Conservation (phyloP, 1,284 basidiomycete genomes). For the Schizophyllum commune region DNA sequence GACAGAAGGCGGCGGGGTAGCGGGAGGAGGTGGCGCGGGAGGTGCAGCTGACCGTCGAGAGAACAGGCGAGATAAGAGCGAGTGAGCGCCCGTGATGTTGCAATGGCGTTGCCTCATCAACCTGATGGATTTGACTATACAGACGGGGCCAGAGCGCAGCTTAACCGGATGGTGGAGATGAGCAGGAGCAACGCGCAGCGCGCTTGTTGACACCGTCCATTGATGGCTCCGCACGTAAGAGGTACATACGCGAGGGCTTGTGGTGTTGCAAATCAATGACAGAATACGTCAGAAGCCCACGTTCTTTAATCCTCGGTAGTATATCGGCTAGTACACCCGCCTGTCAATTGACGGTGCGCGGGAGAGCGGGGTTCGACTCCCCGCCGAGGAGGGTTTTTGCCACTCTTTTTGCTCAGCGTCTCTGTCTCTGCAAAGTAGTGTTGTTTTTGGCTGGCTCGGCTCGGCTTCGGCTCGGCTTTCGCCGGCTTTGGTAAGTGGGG, state of each 20-base stretch:
- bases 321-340: neutral
- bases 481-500: too few species aligned
- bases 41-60: neutral
- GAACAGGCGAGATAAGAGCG: neutral
- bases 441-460: too few species aligned
- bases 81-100: neutral
- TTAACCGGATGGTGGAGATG: too few species aligned
- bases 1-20: too few species aligned
- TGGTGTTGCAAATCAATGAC: too few species aligned
- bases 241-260: neutral
- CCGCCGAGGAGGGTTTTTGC: neutral
- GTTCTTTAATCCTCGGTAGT: neutral
- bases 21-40: neutral
- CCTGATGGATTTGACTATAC: neutral
- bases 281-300: too few species aligned
- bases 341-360: neutral
- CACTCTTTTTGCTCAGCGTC: too few species aligned
- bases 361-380: neutral
- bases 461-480: too few species aligned
- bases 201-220: too few species aligned
- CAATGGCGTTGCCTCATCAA: neutral
- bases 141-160: neutral
- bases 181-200: too few species aligned
- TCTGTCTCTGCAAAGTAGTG: too few species aligned
- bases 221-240: neutral